phyloP scores from a whole-genome alignment of 2,329 filamentous ascomycete species.

The Parastagonospora nodorum region DNA sequence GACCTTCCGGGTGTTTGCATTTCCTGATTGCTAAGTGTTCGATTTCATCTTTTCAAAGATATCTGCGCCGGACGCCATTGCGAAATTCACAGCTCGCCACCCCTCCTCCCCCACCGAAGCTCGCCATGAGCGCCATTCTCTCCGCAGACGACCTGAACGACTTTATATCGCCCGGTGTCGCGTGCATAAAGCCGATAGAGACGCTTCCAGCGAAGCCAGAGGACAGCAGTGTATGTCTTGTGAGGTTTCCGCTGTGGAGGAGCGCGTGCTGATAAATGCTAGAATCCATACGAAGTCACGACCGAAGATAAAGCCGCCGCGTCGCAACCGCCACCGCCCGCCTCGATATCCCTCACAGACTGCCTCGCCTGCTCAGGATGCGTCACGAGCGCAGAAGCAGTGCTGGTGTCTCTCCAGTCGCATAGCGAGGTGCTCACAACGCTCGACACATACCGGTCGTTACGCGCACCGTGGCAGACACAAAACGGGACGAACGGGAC shows the following conservation, averaged over 20 bases:
- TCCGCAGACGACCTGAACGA: slow-evolving; percentile 97
- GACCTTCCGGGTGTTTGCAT: not conserved
- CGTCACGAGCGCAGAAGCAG: slow-evolving; percentile 94
- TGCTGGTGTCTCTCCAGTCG: slow-evolving; percentile 93
- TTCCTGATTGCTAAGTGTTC: slow-evolving; percentile 2
- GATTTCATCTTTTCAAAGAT: not conserved
- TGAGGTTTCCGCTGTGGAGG: slow-evolving; percentile 5
- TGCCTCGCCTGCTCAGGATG: slow-evolving; percentile 97
- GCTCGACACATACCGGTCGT: slow-evolving; percentile 66
- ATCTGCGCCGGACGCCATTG: slow-evolving; percentile 12
- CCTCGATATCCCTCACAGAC: slow-evolving; percentile 94
- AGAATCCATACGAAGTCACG: slow-evolving; percentile 81
- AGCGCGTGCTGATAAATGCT: slow-evolving; percentile 33
- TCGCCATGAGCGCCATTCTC: slow-evolving; percentile 89
- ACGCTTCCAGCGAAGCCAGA: slow-evolving; percentile 70
- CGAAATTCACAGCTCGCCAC: slow-evolving; percentile 14
- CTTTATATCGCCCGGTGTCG: slow-evolving; percentile 96
- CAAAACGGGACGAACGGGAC: slow-evolving; percentile 33
- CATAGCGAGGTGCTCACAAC: slow-evolving; percentile 87
- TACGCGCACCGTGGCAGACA: slow-evolving; percentile 43
- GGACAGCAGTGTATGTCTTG: slow-evolving; percentile 49
- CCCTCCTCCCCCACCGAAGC: slow-evolving; percentile 16
- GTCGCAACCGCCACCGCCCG: slow-evolving; percentile 67
- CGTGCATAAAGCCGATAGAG: slow-evolving; percentile 97
- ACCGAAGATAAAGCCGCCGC: slow-evolving; percentile 77